A percentile compares a stretch with the other conserved stretches of the same genome.
Evolutionary conservation across 2,329 filamentous ascomycete genomes (phyloP).

Genomic region (Colletotrichum godetiae): DNA sequence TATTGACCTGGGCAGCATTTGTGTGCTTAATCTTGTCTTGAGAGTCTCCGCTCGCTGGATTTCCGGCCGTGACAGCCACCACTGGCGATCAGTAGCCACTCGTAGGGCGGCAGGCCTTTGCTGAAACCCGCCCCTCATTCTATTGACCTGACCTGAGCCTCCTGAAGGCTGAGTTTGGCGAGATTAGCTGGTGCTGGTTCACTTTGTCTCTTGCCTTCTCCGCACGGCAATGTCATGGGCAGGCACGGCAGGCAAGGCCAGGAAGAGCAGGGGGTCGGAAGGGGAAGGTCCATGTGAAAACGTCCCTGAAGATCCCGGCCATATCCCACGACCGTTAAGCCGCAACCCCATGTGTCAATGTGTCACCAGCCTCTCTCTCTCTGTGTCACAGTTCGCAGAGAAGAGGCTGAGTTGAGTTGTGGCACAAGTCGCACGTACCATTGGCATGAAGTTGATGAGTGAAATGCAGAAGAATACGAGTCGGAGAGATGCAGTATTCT

Average conservation of each 20-base stretch:
- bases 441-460: slow-evolving; percentile 30
- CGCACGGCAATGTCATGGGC: slow-evolving; percentile 3
- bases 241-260: slow-evolving; percentile 1
- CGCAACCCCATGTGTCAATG: slow-evolving; percentile 24
- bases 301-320: slow-evolving; percentile 33
- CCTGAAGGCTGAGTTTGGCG: slow-evolving; percentile 28
- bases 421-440: slow-evolving; percentile 27
- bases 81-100: slow-evolving; percentile 33
- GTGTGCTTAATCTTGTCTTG: slow-evolving; percentile 16
- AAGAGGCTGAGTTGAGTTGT: slow-evolving; percentile 35
- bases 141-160: slow-evolving; percentile 16
- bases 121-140: slow-evolving; percentile 25
- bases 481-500: slow-evolving; percentile 24
- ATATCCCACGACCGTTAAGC: slow-evolving; percentile 31
- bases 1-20: slow-evolving; percentile 8
- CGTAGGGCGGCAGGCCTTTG: slow-evolving; percentile 21
- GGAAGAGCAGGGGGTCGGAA: not conserved
- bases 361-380: slow-evolving; percentile 13
- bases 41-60: slow-evolving; percentile 10
- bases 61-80: slow-evolving; percentile 15
- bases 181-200: slow-evolving; percentile 16
- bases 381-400: not conserved
- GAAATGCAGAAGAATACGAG: slow-evolving; percentile 23
- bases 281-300: slow-evolving; percentile 23
- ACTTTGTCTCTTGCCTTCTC: slow-evolving; percentile 13